These are phyloP conservation scores for Singerocomus inundabilis DNA, from an alignment of 1,284 basidiomycete genomes.

Conservation along the genomic window DNA sequence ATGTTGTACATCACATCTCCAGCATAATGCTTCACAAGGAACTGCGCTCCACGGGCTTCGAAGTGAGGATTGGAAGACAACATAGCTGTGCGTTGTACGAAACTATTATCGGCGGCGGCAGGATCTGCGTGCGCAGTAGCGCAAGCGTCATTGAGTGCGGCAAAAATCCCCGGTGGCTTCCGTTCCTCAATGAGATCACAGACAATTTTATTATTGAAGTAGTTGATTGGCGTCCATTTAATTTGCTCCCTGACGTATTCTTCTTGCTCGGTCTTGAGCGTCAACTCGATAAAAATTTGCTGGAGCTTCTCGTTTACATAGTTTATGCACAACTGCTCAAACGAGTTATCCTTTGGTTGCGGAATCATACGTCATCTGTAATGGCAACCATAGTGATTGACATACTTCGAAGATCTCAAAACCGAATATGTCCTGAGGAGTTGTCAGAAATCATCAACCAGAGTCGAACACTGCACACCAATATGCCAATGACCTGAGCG, in stretches of 20 bases:
- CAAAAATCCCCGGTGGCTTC: constrained; percentile 96
- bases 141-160: constrained; percentile 96
- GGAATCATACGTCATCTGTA: background rate
- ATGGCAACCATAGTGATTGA: background rate
- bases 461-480: constrained; percentile 46
- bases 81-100: constrained; percentile 86
- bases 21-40: constrained; percentile 92
- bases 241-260: constrained; percentile 99
- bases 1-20: constrained; percentile 99
- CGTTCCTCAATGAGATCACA: constrained; percentile 98
- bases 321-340: constrained; percentile 99
- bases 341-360: constrained; percentile 86
- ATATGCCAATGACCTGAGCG: constrained; percentile 91
- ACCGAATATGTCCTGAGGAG: constrained; percentile 85
- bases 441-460: constrained; percentile 8
- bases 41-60: constrained; percentile 87
- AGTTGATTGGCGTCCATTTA: constrained; percentile 99
- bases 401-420: constrained; percentile 94
- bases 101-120: constrained; percentile 94
- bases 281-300: constrained; percentile 99
- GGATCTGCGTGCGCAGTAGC: constrained; percentile 99
- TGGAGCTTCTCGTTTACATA: constrained; percentile 99
- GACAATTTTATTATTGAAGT: constrained; percentile 95
- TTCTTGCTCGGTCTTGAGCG: constrained; percentile 98
- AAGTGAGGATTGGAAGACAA: constrained; percentile 87